These are phyloP conservation scores for Eremochloa ophiuroides DNA, from an alignment of 176 grass and related monocot genomes.

Conservation along the genomic window DNA sequence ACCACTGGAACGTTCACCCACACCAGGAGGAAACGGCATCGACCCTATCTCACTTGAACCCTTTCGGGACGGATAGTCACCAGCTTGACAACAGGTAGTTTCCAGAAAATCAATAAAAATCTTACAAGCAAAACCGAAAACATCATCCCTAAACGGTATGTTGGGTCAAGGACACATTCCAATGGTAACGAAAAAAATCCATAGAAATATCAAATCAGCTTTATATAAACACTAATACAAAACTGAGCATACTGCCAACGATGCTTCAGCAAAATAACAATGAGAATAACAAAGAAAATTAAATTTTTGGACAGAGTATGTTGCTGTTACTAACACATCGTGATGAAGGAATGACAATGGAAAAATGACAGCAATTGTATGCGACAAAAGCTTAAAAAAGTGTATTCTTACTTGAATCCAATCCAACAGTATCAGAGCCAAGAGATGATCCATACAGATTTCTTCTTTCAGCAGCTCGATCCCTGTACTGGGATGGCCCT, in stretches of 20 bases:
- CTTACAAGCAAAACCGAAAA: slow-evolving; percentile 13
- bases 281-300: background rate
- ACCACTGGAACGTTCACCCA: slow-evolving; percentile 68
- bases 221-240: background rate
- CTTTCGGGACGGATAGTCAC: slow-evolving; percentile 64
- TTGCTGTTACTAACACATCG: background rate
- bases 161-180: slow-evolving; percentile 7
- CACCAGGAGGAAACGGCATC: slow-evolving; percentile 98
- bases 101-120: slow-evolving; percentile 68
- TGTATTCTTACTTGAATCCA: slow-evolving; percentile 74
- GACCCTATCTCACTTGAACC: slow-evolving; percentile 72
- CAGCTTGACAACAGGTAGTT: slow-evolving; percentile 89
- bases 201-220: background rate
- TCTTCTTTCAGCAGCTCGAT: slow-evolving; percentile 91
- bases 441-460: slow-evolving; percentile 70
- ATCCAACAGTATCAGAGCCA: slow-evolving; percentile 35
- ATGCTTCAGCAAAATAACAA: background rate
- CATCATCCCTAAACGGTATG: slow-evolving; percentile 29
- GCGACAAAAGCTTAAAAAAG: background rate
- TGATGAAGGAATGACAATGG: background rate
- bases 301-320: background rate
- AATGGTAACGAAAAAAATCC: background rate
- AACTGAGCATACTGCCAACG: background rate
- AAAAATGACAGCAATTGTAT: background rate
- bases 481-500: slow-evolving; percentile 71